A percentile compares a stretch with the other conserved stretches of the same genome.
Evolutionary conservation across 1,139 yeast genomes (phyloP).

Genomic region (Yamadazyma taylorii): DNA sequence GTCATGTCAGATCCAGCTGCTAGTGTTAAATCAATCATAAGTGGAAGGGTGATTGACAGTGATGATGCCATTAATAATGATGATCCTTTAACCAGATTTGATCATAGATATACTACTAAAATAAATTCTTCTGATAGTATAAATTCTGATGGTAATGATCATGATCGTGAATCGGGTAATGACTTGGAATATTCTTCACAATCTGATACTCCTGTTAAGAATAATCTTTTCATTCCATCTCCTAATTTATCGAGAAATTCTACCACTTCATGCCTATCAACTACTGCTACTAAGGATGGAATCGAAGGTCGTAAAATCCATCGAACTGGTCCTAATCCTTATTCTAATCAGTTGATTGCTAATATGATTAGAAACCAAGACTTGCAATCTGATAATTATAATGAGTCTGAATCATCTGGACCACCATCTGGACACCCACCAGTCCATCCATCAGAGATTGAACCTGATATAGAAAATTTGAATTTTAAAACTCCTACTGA

Average conservation of each 20-base stretch:
- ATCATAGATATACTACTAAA: neutral
- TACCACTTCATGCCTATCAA: conserved; percentile 63
- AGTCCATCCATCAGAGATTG: neutral
- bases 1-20: conserved; percentile 51
- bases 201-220: conserved; percentile 24
- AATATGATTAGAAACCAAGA: conserved; percentile 25
- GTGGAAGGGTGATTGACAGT: conserved; percentile 35
- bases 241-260: conserved; percentile 53
- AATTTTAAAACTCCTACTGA: neutral
- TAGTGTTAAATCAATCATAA: conserved; percentile 39
- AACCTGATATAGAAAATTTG: neutral
- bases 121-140: conserved; percentile 19
- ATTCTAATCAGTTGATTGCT: conserved; percentile 33
- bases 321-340: conserved; percentile 41
- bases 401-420: neutral
- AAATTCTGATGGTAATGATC: conserved; percentile 19
- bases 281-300: conserved; percentile 74
- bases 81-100: conserved; percentile 17
- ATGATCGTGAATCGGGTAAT: conserved; percentile 22
- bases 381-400: too few relatives aligned
- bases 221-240: conserved; percentile 14
- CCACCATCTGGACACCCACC: neutral
- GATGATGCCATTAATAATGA: conserved; percentile 18
- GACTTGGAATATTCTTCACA: too few relatives aligned
- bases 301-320: conserved; percentile 62